Conservation (phyloP, 1,139 yeast species). For the Arxiozyma slooffiae region DNA sequence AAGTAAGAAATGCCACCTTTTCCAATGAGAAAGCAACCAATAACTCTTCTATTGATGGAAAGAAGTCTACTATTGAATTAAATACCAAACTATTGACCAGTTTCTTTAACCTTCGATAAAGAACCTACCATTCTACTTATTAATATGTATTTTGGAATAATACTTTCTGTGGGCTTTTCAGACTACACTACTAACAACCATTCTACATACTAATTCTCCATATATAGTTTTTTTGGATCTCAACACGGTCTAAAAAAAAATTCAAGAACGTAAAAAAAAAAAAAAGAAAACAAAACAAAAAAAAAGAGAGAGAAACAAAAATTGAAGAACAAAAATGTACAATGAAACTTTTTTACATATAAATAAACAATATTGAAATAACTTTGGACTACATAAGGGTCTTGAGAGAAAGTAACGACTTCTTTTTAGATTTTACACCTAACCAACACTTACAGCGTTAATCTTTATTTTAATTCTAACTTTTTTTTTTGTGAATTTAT, state of each 20-base stretch:
- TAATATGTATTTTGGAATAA: no score
- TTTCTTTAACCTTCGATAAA: slow-evolving; percentile 6
- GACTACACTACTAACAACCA: no score
- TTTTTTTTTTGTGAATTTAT: no score
- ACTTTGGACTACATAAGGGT: not conserved
- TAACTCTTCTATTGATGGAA: not conserved
- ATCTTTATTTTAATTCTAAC: no score
- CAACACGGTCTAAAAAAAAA: not conserved
- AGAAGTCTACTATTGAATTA: slow-evolving; percentile 3
- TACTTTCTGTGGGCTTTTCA: not conserved
- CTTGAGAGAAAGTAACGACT: not conserved
- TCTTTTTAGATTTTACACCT: no score
- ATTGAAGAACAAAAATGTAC: not conserved
- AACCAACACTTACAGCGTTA: not conserved
- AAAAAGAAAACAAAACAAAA: not conserved
- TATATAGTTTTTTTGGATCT: not conserved
- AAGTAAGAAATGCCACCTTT: slow-evolving; percentile 21
- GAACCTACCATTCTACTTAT: not conserved
- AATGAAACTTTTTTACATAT: not conserved
- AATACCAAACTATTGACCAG: slow-evolving; percentile 9
- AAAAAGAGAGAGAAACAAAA: no score
- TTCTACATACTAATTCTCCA: not conserved
- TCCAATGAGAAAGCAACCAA: slow-evolving; percentile 1
- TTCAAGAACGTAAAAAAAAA: no score
- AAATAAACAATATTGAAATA: no score